phyloP scores from a whole-genome alignment of 768 basidiomycete species.

The Stropharia rugosoannulata region DNA sequence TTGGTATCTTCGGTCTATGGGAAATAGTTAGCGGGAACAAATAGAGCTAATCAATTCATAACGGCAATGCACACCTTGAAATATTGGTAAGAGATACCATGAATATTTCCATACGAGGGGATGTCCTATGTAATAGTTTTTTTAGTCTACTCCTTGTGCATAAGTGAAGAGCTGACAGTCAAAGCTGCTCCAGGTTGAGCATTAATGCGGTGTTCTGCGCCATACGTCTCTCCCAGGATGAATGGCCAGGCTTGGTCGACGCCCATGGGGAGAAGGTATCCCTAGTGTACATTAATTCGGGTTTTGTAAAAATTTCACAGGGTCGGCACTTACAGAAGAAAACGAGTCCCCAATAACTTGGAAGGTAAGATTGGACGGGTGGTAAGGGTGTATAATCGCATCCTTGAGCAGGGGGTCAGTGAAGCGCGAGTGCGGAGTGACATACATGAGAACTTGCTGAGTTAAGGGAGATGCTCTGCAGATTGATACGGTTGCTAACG shows the following conservation, averaged over 20 bases:
- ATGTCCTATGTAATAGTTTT: slow-evolving; percentile 39
- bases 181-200: slow-evolving; percentile 56
- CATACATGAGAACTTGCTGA: slow-evolving; percentile 24
- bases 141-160: neutral
- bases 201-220: slow-evolving; percentile 48
- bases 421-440: neutral
- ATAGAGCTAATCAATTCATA: neutral
- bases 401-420: slow-evolving; percentile 27
- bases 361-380: slow-evolving; percentile 42
- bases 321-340: slow-evolving; percentile 42
- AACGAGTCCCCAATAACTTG: slow-evolving; percentile 61
- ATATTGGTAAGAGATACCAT: slow-evolving; percentile 50
- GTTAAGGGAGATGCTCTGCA: slow-evolving; percentile 46
- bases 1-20: slow-evolving; percentile 54
- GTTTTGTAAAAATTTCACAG: neutral
- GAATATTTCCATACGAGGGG: slow-evolving; percentile 48
- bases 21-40: neutral
- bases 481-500: slow-evolving; percentile 54
- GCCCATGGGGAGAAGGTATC: slow-evolving; percentile 50
- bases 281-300: slow-evolving; percentile 29
- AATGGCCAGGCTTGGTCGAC: slow-evolving; percentile 59
- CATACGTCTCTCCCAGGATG: slow-evolving; percentile 47
- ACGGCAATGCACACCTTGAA: slow-evolving; percentile 36
- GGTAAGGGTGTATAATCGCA: slow-evolving; percentile 44
- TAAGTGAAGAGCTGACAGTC: slow-evolving; percentile 25